Evolutionary conservation across 2,329 filamentous ascomycete species (phyloP), one percentile per base, ranked within the genome.

Genomic region (Colletotrichum higginsianum): DNA sequence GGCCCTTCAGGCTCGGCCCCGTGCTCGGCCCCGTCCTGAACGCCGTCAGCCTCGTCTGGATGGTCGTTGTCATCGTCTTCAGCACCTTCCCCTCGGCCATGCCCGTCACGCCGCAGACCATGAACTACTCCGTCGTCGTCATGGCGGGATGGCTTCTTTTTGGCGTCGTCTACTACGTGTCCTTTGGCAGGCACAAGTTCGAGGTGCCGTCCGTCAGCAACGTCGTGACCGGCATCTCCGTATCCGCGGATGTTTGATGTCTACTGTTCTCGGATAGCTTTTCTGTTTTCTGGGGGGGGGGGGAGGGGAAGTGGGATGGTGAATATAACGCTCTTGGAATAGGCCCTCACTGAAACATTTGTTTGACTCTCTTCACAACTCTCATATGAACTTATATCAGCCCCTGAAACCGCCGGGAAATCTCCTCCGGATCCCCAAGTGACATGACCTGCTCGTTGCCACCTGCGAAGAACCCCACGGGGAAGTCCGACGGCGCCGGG

Each of bases 91-190:
- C 84, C 0, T 79, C 78, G 1, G 66, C 75, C 0, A 77, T 83
- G 75, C 86, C 84, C 0, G 82, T 84, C 0, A 83, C 82, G 1
- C 67, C 80, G 0, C 78, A 82, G 46, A 84, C 81, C 18, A 86
- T 87, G 84, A 87, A 87, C 53, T 86, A 87, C 66, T 80, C 81
- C 0, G 79, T 79, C 44, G 83, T 85, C 0, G 83, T 86, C 0
- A 75, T 86, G 74, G 77, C 77, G 3, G 84, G 80, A 0, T 85
- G 83, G 83, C 61, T 81, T 0, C 35, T 78, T 0, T 76, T 81
- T 42, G 82, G 83, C 0, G 75, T 76, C 0, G 40, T 77, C 2
- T 84, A 82, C 49, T 85, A 83, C 50, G 61, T 69, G 1, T 57
- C 67, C 0, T 61, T 61, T 5, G 79, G 78, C 0, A 74, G 68